Evolutionary conservation across 257 asterid genomes (phyloP).

Genomic region (Asclepias syriaca): DNA sequence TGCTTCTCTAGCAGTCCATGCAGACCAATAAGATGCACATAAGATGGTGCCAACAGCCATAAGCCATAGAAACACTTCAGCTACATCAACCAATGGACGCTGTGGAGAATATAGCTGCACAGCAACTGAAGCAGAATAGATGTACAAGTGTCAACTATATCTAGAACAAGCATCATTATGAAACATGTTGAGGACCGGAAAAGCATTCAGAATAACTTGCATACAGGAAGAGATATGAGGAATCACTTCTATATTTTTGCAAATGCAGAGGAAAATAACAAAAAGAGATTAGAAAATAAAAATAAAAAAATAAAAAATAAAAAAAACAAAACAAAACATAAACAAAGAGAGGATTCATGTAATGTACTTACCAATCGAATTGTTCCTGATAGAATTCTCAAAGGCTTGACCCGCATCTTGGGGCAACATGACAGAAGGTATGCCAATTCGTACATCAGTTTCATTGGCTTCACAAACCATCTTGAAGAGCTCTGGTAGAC

Average conservation of each 20-base stretch:
- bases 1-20: constrained; percentile 91
- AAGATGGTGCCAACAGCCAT: constrained; percentile 91
- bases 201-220: not conserved
- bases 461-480: constrained; percentile 91
- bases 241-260: not conserved
- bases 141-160: not conserved
- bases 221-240: constrained; percentile 2
- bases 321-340: too few relatives aligned
- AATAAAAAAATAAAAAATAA: too few relatives aligned
- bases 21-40: constrained; percentile 92
- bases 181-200: not conserved
- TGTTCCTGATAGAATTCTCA: constrained; percentile 39
- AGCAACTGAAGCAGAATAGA: constrained; percentile 50
- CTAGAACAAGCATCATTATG: constrained; percentile 12
- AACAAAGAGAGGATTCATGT: not conserved
- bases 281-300: not conserved
- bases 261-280: not conserved
- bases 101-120: constrained; percentile 86
- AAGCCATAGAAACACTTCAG: constrained; percentile 89
- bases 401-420: constrained; percentile 81
- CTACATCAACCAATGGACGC: constrained; percentile 84
- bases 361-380: constrained; percentile 52
- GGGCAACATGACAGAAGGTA: constrained; percentile 94
- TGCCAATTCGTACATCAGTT: constrained; percentile 52
- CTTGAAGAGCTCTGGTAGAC: constrained; percentile 84